phyloP scores from a whole-genome alignment of 176 grass and related monocot species.

The Oropetium thomaeum region DNA sequence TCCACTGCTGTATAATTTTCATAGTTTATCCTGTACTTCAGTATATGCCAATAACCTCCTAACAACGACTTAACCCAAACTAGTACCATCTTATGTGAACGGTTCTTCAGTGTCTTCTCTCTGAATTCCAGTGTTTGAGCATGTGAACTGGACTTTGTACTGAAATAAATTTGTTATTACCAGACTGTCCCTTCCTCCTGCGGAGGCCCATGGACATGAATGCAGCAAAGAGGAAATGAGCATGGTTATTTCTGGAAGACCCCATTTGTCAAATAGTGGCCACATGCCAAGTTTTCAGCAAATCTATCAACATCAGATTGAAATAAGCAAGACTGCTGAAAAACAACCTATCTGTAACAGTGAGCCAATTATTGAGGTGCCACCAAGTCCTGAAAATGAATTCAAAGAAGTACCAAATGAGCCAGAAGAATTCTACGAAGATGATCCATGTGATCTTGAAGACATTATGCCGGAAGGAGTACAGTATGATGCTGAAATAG shows the following conservation, averaged over 20 bases:
- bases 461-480: constrained; percentile 33
- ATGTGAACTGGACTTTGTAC: background rate
- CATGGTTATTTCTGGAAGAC: constrained; percentile 21
- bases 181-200: constrained; percentile 30
- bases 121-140: background rate
- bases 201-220: constrained; percentile 30
- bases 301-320: constrained; percentile 11
- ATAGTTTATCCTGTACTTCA: background rate
- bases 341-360: constrained; percentile 5
- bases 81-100: no score
- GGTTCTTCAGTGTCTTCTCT: background rate
- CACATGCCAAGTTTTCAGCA: constrained; percentile 19
- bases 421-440: constrained; percentile 20
- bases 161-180: constrained; percentile 26
- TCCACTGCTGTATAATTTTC: background rate
- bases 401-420: constrained; percentile 18
- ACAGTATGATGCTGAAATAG: constrained; percentile 36
- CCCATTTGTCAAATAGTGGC: constrained; percentile 9
- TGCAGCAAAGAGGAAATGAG: constrained; percentile 13
- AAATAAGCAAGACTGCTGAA: constrained; percentile 29
- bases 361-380: constrained; percentile 49
- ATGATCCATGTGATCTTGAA: constrained; percentile 44
- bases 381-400: constrained; percentile 49
- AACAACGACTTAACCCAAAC: no score
- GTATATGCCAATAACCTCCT: background rate